A percentile compares a stretch with the other conserved stretches of the same genome.
These are phyloP conservation scores for Hortiboletus campestris DNA, from an alignment of 768 basidiomycete genomes.

Conservation along the genomic window DNA sequence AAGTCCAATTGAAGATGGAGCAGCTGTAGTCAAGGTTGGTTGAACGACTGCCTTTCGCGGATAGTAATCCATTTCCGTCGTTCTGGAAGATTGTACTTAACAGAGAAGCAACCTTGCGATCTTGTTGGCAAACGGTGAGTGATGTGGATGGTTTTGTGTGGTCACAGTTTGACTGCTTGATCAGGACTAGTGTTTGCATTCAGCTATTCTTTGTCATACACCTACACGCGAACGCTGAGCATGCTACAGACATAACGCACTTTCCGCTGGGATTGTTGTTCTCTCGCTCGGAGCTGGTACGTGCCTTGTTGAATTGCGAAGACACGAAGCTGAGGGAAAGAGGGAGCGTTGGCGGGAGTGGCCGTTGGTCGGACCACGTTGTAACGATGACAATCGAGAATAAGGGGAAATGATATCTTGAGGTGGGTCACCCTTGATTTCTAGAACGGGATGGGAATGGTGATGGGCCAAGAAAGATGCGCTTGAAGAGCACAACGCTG, in stretches of 20 bases:
- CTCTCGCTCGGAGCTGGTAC: conserved; percentile 70
- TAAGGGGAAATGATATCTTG: conserved; percentile 54
- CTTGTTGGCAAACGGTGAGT: conserved; percentile 37
- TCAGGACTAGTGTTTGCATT: conserved; percentile 71
- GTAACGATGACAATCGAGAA: conserved; percentile 43
- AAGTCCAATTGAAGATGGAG: conserved; percentile 26
- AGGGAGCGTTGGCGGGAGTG: conserved; percentile 55
- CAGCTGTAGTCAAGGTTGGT: conserved; percentile 5
- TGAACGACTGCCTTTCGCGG: conserved; percentile 51
- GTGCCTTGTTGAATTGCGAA: conserved; percentile 13
- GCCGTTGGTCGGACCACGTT: conserved; percentile 56
- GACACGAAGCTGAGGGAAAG: neutral
- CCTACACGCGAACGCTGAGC: conserved; percentile 67
- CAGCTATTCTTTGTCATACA: conserved; percentile 70
- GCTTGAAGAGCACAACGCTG: conserved; percentile 58
- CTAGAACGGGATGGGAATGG: neutral
- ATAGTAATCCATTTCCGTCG: conserved; percentile 74
- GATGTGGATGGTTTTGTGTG: neutral
- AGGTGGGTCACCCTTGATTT: conserved; percentile 43
- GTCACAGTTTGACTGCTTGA: conserved; percentile 6
- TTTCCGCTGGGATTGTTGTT: conserved; percentile 74
- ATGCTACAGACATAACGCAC: conserved; percentile 63
- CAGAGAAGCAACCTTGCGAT: conserved; percentile 67
- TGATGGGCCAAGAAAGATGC: conserved; percentile 50
- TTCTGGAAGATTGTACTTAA: conserved; percentile 54